phyloP scores from a whole-genome alignment of 1,284 basidiomycete genomes.

The Cryptococcus sp. region DNA sequence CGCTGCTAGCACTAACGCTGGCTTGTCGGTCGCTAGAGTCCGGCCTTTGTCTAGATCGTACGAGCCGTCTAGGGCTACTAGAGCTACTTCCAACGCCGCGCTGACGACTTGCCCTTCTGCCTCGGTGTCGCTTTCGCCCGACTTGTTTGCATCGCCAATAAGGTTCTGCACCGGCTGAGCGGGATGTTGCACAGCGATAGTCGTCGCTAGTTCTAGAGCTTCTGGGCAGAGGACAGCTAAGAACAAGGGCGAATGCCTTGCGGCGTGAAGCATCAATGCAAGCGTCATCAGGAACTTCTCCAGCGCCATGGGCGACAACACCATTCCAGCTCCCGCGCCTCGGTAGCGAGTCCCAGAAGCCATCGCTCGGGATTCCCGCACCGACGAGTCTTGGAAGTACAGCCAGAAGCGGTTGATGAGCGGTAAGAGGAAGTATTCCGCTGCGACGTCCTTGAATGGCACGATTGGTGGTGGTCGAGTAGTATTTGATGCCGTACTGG shows the following conservation, averaged over 20 bases:
- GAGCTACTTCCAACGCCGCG: constrained; percentile 71
- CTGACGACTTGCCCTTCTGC: constrained; percentile 69
- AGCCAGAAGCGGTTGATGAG: constrained; percentile 87
- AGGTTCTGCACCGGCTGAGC: constrained; percentile 40
- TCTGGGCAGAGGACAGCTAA: constrained; percentile 75
- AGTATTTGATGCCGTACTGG: constrained; percentile 1
- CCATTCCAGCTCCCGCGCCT: constrained; percentile 73
- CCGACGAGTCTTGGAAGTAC: constrained; percentile 78
- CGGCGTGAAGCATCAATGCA: constrained; percentile 77
- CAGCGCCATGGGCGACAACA: constrained; percentile 74
- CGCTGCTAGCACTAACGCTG: constrained; percentile 67
- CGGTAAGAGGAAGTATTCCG: constrained; percentile 82
- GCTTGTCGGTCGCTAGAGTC: constrained; percentile 72
- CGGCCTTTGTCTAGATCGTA: constrained; percentile 74
- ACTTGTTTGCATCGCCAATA: constrained; percentile 42
- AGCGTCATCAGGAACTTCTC: constrained; percentile 74
- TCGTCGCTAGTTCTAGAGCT: constrained; percentile 75
- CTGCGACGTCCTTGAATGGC: constrained; percentile 72
- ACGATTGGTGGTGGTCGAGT: constrained; percentile 30
- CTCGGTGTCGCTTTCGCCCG: neutral
- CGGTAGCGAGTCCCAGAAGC: constrained; percentile 60
- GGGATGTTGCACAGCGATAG: constrained; percentile 68
- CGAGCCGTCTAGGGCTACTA: constrained; percentile 74
- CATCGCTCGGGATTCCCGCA: constrained; percentile 68
- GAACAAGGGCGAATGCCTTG: constrained; percentile 76